Evolutionary conservation across 2,329 filamentous ascomycete genomes (phyloP).

Genomic region (Trichoderma polysporum): DNA sequence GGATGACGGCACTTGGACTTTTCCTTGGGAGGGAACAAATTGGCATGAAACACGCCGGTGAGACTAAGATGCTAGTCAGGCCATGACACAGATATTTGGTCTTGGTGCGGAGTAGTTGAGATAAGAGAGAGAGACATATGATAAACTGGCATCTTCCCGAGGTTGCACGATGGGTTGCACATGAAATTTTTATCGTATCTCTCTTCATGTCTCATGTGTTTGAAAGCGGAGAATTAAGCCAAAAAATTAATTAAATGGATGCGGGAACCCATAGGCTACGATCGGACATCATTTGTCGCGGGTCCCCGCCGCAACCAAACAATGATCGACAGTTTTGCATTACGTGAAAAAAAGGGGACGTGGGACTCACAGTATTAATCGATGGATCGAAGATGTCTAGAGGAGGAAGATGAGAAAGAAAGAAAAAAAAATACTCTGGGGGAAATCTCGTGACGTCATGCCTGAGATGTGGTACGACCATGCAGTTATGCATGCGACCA

Average conservation of each 20-base stretch:
- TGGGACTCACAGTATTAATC: neutral
- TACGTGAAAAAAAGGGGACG: neutral
- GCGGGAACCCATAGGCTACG: neutral
- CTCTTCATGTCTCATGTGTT: neutral
- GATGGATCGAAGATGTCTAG: slow-evolving; percentile 8
- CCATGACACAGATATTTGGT: neutral
- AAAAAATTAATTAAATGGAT: neutral
- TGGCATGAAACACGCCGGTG: neutral
- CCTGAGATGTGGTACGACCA: neutral
- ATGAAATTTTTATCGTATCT: neutral
- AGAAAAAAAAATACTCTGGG: neutral
- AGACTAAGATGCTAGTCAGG: neutral
- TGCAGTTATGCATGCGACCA: neutral
- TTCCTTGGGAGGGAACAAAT: neutral
- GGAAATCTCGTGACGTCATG: neutral
- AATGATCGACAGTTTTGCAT: neutral
- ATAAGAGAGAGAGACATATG: neutral
- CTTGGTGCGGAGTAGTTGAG: neutral
- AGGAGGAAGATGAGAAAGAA: neutral
- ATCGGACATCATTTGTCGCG: neutral
- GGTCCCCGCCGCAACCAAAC: neutral
- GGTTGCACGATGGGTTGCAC: neutral
- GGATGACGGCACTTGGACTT: too few relatives aligned
- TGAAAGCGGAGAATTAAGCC: neutral
- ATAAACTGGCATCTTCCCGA: neutral